These are phyloP conservation scores for Vinca major DNA, from an alignment of 305 asterid species.

Conservation along the genomic window DNA sequence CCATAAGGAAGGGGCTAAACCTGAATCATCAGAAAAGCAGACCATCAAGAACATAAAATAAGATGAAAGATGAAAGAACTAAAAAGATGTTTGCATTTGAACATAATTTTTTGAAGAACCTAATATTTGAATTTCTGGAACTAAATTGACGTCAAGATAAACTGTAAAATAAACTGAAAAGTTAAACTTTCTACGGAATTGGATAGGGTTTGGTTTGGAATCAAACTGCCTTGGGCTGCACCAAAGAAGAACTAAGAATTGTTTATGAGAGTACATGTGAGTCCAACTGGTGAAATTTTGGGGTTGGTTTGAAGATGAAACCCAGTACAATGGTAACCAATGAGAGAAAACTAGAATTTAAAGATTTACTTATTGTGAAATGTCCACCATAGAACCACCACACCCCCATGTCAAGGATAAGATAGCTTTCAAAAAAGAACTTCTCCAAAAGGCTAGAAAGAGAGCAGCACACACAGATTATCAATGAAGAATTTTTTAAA, in stretches of 20 bases:
- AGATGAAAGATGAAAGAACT: background rate
- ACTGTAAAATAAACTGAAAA: background rate
- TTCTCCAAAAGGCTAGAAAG: background rate
- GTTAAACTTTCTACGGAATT: no score
- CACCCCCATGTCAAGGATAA: background rate
- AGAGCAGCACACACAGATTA: background rate
- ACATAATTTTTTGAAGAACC: background rate
- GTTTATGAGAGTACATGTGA: no score
- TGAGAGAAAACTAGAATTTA: no score
- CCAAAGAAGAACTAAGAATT: no score
- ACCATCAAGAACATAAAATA: background rate
- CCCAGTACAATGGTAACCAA: no score
- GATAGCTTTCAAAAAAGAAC: background rate
- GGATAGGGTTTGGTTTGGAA: no score
- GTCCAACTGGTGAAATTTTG: no score
- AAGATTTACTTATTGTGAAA: no score
- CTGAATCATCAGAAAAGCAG: conserved; percentile 30
- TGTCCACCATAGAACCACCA: background rate
- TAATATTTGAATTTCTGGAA: background rate
- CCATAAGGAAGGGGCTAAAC: conserved; percentile 90
- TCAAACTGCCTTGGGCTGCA: no score
- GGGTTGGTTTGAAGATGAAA: no score
- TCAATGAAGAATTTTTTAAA: background rate
- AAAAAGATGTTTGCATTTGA: background rate
- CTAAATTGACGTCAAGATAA: background rate